Evolutionary conservation across 192 early-diverging fungal species (phyloP).

Genomic region (Entophlyctis luteolus): DNA sequence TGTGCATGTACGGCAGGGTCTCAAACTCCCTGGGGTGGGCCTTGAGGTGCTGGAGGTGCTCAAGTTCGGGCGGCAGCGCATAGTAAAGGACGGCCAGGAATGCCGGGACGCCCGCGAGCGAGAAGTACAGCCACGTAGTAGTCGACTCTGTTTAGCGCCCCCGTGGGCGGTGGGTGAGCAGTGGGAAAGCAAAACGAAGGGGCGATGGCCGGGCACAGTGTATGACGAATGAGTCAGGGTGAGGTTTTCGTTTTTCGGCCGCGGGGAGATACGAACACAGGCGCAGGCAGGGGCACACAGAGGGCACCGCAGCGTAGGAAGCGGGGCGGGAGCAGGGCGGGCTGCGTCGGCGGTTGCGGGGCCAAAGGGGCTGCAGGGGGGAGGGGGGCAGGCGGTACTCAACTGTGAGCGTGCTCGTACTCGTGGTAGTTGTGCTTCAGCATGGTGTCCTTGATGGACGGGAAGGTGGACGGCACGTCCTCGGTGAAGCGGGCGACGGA

Average conservation of each 20-base stretch:
- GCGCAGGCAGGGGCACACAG: neutral
- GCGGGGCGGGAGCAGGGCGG: neutral
- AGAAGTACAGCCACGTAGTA: constrained; percentile 43
- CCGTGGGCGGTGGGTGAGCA: neutral
- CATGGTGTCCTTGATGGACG: constrained; percentile 41
- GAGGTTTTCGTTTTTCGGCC: neutral
- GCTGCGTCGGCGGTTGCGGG: no score
- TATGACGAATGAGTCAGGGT: neutral
- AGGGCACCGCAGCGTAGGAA: neutral
- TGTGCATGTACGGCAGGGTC: constrained; percentile 45
- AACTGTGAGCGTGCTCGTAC: constrained; percentile 34
- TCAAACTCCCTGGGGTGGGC: constrained; percentile 46
- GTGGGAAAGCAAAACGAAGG: neutral
- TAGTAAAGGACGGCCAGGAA: constrained; percentile 32
- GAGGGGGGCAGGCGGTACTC: neutral
- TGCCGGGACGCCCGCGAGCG: constrained; percentile 43
- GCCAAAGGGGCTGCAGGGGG: neutral
- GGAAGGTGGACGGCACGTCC: constrained; percentile 17
- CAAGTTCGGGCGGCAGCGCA: constrained; percentile 39
- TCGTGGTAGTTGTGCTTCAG: constrained; percentile 21
- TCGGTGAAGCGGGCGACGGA: constrained; percentile 16
- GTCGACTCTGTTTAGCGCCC: constrained; percentile 26
- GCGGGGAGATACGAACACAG: neutral
- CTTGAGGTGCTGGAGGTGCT: constrained; percentile 47
- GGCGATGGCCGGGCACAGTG: neutral